Percentiles rank a stretch among this genome's conserved stretches.
Conservation (phyloP, 1,284 basidiomycete species). For the Malassezia furfur region DNA sequence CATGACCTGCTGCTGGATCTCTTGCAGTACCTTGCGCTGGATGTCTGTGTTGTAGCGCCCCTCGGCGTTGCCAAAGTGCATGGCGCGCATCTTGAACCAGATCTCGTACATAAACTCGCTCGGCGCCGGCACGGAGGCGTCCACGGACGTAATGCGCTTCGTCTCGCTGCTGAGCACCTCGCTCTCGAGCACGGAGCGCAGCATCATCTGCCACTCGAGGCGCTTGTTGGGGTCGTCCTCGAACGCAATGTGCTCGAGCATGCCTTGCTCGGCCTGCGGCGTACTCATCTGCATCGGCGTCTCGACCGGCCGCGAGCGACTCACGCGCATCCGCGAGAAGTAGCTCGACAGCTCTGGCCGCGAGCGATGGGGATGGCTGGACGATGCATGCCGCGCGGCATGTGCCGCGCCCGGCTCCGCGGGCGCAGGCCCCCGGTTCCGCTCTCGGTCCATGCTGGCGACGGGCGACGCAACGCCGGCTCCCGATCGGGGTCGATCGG, state of each 20-base stretch:
- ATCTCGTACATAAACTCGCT: slow-evolving; percentile 50
- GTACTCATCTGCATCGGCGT: slow-evolving; percentile 22
- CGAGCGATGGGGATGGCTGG: neutral
- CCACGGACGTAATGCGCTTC: slow-evolving; percentile 49
- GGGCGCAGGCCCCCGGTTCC: neutral
- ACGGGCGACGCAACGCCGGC: neutral
- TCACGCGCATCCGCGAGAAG: neutral
- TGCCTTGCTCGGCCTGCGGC: slow-evolving; percentile 11
- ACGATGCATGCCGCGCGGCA: no score
- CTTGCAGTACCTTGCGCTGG: slow-evolving; percentile 70
- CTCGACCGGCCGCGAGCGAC: slow-evolving; percentile 17
- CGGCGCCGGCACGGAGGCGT: slow-evolving; percentile 33
- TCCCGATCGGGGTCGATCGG: neutral
- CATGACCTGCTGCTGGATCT: slow-evolving; percentile 68
- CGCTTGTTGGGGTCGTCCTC: slow-evolving; percentile 26
- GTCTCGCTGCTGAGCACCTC: slow-evolving; percentile 47
- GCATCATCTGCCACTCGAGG: slow-evolving; percentile 48
- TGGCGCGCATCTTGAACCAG: slow-evolving; percentile 86
- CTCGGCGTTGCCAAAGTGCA: slow-evolving; percentile 57
- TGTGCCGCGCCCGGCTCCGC: neutral
- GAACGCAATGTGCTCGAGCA: slow-evolving; percentile 8
- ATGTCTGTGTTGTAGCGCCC: slow-evolving; percentile 61
- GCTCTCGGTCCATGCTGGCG: neutral
- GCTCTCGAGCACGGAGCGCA: slow-evolving; percentile 41
- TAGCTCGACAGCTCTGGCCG: neutral